These are phyloP conservation scores for Scutellaria baicalensis DNA, from an alignment of 257 asterid genomes.

Conservation along the genomic window DNA sequence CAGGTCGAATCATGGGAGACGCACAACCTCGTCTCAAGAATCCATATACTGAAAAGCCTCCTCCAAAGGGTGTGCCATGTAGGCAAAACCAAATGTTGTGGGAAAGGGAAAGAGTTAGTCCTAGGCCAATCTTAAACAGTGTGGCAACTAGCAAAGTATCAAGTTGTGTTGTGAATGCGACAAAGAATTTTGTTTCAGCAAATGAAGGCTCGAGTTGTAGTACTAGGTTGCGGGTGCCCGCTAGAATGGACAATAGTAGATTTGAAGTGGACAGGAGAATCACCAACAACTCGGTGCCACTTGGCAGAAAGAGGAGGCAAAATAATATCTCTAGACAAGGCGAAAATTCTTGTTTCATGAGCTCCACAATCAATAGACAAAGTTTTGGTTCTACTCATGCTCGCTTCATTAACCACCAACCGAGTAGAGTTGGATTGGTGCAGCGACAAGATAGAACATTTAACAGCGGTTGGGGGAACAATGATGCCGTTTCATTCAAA, in stretches of 20 bases:
- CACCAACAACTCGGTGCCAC: conserved; percentile 27
- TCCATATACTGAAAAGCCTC: conserved; percentile 25
- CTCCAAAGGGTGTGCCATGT: conserved; percentile 16
- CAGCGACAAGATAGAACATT: conserved; percentile 25
- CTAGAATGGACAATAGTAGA: conserved; percentile 26
- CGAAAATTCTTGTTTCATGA: conserved; percentile 27
- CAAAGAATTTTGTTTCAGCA: conserved; percentile 23
- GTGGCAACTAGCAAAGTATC: conserved; percentile 20
- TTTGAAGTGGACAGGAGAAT: conserved; percentile 41
- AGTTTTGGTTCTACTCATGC: neutral
- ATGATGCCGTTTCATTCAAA: conserved; percentile 30
- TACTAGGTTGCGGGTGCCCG: conserved; percentile 24
- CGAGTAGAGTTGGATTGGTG: conserved; percentile 10
- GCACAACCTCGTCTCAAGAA: conserved; percentile 18
- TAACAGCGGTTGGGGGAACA: conserved; percentile 12
- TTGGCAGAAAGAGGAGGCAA: conserved; percentile 56
- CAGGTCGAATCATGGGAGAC: conserved; percentile 9
- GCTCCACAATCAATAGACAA: too few species aligned
- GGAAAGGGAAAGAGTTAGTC: conserved; percentile 31
- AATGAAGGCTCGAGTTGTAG: conserved; percentile 25
- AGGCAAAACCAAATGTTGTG: conserved; percentile 32
- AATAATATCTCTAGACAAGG: conserved; percentile 28
- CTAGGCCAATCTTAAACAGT: conserved; percentile 29
- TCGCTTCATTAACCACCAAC: conserved; percentile 11
- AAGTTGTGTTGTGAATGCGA: conserved; percentile 20